Conservation (phyloP, 1,284 basidiomycete species). For the Trichosporon sp. region DNA sequence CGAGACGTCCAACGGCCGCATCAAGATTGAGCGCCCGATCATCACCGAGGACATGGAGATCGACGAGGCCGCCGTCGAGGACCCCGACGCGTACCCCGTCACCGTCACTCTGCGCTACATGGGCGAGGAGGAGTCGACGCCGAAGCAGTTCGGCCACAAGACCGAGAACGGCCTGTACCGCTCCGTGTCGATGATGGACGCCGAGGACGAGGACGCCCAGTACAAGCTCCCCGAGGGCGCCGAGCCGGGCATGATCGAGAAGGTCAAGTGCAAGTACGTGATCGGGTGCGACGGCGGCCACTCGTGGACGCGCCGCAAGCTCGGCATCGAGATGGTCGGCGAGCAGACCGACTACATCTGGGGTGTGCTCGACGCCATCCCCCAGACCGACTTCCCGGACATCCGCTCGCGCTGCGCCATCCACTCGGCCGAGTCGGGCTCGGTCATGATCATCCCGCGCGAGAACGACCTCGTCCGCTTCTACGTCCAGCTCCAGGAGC, state of each 20-base stretch:
- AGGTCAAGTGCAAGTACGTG: conserved; percentile 31
- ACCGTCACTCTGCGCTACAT: conserved; percentile 18
- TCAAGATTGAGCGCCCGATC: conserved; percentile 20
- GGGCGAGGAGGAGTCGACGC: conserved; percentile 19
- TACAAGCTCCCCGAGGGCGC: conserved; percentile 18
- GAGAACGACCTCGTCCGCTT: conserved; percentile 26
- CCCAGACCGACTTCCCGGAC: conserved; percentile 26
- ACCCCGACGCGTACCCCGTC: conserved; percentile 22
- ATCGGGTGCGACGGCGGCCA: conserved; percentile 33
- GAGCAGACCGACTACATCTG: conserved; percentile 30
- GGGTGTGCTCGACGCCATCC: conserved; percentile 27
- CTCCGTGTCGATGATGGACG: conserved; percentile 14
- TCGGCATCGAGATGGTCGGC: conserved; percentile 25
- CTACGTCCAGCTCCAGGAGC: conserved; percentile 22
- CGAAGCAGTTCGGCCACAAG: conserved; percentile 21
- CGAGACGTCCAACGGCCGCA: conserved; percentile 13
- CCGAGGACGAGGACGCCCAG: conserved; percentile 23
- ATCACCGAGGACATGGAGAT: conserved; percentile 19
- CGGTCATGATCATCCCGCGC: conserved; percentile 23
- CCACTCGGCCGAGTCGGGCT: conserved; percentile 22
- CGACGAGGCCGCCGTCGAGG: conserved; percentile 18
- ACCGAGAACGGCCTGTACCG: conserved; percentile 22
- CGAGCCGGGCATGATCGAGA: conserved; percentile 18
- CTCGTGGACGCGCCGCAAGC: conserved; percentile 26
- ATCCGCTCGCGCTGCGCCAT: conserved; percentile 22